phyloP scores from a whole-genome alignment of 805 yeast genomes.

The Monosporozyma aquatica region DNA sequence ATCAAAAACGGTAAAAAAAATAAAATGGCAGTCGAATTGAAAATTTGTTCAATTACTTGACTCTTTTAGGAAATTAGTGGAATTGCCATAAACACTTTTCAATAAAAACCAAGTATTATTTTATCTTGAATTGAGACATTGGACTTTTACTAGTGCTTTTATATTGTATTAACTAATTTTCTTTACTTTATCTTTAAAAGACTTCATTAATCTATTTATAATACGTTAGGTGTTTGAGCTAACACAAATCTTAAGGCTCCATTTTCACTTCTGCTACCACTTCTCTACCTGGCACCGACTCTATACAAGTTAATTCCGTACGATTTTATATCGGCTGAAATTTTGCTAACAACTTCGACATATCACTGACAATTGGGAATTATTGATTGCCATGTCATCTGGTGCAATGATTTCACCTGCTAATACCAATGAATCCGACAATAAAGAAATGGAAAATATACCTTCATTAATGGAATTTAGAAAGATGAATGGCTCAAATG shows the following conservation, averaged over 20 bases:
- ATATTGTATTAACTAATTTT: too few relatives aligned
- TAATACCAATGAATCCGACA: neutral
- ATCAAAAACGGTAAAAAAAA: too few relatives aligned
- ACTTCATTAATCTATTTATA: too few relatives aligned
- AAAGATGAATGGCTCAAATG: neutral
- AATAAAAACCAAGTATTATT: neutral
- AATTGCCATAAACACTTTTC: too few relatives aligned
- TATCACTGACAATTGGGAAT: neutral
- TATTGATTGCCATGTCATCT: neutral
- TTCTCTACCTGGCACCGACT: too few relatives aligned
- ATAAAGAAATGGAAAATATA: neutral
- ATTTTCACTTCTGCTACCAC: too few relatives aligned
- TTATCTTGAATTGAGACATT: neutral
- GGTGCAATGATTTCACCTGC: neutral
- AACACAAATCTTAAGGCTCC: too few relatives aligned
- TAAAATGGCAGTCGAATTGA: neutral
- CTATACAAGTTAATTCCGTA: too few relatives aligned
- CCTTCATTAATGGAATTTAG: neutral
- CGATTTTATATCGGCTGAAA: too few relatives aligned
- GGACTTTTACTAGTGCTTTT: neutral
- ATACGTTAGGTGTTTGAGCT: too few relatives aligned
- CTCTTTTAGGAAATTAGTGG: slow-evolving; percentile 2
- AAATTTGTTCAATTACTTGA: slow-evolving; percentile 2
- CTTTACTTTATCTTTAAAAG: too few relatives aligned
- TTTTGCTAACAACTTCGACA: neutral